phyloP scores from a whole-genome alignment of 2,329 filamentous ascomycete species.

The Cladophialophora psammophila region DNA sequence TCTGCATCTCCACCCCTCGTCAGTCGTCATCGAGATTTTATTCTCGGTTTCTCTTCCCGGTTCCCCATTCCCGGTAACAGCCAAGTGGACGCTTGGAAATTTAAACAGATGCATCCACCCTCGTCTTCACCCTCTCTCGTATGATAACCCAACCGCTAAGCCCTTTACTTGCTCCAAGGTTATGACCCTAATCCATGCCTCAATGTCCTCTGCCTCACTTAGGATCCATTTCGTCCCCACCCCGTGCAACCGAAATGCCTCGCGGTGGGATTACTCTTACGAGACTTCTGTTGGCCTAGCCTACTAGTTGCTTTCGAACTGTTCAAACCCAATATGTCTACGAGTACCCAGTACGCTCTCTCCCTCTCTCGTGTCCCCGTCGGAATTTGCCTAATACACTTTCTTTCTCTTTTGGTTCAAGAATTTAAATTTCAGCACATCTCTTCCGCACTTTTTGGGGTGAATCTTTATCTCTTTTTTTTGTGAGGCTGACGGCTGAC shows the following conservation, averaged over 20 bases:
- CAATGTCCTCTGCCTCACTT: slow-evolving; percentile 11
- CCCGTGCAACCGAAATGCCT: slow-evolving; percentile 15
- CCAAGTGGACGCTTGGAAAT: slow-evolving; percentile 19
- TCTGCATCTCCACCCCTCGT: slow-evolving; percentile 1
- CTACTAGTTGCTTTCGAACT: not conserved
- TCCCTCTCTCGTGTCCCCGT: not conserved
- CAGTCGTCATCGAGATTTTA: not conserved
- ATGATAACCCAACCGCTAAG: slow-evolving; percentile 19
- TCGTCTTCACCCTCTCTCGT: not conserved
- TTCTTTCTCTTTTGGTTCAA: not conserved
- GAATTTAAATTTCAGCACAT: not conserved
- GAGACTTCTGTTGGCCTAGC: slow-evolving; percentile 1
- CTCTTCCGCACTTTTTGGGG: not conserved
- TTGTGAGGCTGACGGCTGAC: not conserved
- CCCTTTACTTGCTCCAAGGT: slow-evolving; percentile 3
- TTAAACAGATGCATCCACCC: slow-evolving; percentile 15
- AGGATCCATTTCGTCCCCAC: slow-evolving; percentile 17
- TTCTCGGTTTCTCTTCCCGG: slow-evolving; percentile 1
- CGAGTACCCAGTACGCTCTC: slow-evolving; percentile 2
- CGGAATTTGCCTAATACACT: not conserved
- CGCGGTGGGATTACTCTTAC: slow-evolving; percentile 8
- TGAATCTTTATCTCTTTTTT: not conserved
- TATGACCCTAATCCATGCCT: slow-evolving; percentile 14
- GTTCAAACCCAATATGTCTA: not conserved
- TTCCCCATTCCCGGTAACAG: slow-evolving; percentile 6